Conservation (phyloP, 345 rosid species). For the Psidium guajava region DNA sequence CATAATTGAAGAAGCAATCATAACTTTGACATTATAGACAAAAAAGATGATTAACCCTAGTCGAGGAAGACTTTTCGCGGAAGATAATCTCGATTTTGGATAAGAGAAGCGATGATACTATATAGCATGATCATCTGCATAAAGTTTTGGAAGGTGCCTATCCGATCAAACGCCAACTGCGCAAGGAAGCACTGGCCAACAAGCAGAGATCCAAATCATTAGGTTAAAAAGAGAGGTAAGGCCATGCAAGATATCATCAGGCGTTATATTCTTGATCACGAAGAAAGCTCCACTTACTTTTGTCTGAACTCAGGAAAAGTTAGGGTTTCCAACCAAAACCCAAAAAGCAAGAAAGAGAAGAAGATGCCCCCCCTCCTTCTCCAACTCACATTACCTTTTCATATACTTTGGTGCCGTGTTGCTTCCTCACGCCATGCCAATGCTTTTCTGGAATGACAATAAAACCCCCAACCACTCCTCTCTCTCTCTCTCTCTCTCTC, state of each 20-base stretch:
- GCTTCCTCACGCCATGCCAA: neutral
- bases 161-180: neutral
- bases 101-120: neutral
- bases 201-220: neutral
- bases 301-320: neutral
- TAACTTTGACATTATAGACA: neutral
- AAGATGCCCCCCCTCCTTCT: neutral
- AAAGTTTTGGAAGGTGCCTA: neutral
- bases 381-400: neutral
- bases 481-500: neutral
- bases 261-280: neutral
- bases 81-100: neutral
- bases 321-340: neutral
- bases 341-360: neutral
- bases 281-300: neutral
- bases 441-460: neutral
- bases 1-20: neutral
- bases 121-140: neutral
- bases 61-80: neutral
- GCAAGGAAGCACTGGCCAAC: neutral
- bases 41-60: neutral
- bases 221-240: neutral
- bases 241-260: neutral
- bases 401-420: neutral
- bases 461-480: neutral